Evolutionary conservation across 208 protist species (phyloP).

Genomic region (Tritrichomonas musculus): DNA sequence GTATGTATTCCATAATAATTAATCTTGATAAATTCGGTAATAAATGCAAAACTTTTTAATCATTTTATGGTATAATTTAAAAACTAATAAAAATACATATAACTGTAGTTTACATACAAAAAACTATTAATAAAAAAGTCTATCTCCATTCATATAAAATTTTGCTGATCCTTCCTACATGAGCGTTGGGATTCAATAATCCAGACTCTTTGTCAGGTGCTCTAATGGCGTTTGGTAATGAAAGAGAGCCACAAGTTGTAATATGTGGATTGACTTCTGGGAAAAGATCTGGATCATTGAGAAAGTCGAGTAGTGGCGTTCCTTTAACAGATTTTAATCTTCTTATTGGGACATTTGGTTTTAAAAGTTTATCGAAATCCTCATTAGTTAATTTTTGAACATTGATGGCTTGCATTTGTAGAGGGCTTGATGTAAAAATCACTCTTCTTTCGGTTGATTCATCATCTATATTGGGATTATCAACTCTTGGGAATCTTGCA

Average conservation of each 20-base stretch:
- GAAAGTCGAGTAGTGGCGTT: not conserved
- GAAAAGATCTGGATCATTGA: not conserved
- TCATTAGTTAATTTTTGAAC: not conserved
- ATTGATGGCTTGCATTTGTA: not conserved
- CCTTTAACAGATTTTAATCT: not conserved
- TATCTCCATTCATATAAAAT: not conserved
- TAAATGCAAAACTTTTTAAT: too few relatives aligned
- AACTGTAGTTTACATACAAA: too few relatives aligned
- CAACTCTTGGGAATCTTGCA: not conserved
- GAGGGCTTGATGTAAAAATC: not conserved
- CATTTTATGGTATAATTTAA: too few relatives aligned
- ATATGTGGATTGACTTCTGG: not conserved
- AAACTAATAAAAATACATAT: too few relatives aligned
- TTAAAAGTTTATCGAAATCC: not conserved
- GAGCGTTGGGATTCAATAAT: not conserved
- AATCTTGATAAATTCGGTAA: too few relatives aligned
- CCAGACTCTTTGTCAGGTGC: not conserved
- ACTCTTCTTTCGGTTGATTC: not conserved
- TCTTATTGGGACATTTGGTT: not conserved
- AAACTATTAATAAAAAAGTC: too few relatives aligned
- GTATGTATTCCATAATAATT: too few relatives aligned
- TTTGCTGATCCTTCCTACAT: not conserved
- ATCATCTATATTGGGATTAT: not conserved
- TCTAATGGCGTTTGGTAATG: not conserved
- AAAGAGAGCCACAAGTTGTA: not conserved